Evolutionary conservation across 73 alveolate species (phyloP).

Genomic region (Tetrahymena elliotti): DNA sequence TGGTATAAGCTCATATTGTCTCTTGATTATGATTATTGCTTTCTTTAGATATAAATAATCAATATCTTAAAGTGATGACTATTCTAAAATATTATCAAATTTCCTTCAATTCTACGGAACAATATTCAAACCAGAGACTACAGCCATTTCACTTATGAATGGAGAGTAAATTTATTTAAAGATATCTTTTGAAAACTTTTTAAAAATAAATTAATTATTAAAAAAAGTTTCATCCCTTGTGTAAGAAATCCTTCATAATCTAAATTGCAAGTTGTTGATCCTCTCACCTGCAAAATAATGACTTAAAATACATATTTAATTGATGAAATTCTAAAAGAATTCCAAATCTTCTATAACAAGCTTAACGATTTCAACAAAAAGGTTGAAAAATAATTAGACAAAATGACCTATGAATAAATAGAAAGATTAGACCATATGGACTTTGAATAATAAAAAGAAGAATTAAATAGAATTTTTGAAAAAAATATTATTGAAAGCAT

Average conservation of each 20-base stretch:
- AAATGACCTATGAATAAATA: neutral
- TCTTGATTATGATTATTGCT: neutral
- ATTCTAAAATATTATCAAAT: neutral
- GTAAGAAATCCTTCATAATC: neutral
- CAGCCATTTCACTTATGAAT: neutral
- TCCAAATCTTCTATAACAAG: neutral
- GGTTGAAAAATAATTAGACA: neutral
- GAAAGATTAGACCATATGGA: neutral
- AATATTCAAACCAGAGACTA: neutral
- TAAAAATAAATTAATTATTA: neutral
- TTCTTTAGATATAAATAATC: neutral
- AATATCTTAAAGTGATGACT: neutral
- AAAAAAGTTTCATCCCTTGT: neutral
- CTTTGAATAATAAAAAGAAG: neutral
- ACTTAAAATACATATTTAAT: neutral
- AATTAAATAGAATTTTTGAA: neutral
- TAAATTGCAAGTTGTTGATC: neutral
- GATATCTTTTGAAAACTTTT: neutral
- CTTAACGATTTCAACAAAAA: neutral
- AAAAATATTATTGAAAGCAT: neutral
- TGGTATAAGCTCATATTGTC: neutral
- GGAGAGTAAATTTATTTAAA: neutral
- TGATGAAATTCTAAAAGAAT: neutral
- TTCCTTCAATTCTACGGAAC: neutral
- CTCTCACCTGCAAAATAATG: neutral